phyloP scores from a whole-genome alignment of 2,329 filamentous ascomycete species.

The Fusarium illudens region DNA sequence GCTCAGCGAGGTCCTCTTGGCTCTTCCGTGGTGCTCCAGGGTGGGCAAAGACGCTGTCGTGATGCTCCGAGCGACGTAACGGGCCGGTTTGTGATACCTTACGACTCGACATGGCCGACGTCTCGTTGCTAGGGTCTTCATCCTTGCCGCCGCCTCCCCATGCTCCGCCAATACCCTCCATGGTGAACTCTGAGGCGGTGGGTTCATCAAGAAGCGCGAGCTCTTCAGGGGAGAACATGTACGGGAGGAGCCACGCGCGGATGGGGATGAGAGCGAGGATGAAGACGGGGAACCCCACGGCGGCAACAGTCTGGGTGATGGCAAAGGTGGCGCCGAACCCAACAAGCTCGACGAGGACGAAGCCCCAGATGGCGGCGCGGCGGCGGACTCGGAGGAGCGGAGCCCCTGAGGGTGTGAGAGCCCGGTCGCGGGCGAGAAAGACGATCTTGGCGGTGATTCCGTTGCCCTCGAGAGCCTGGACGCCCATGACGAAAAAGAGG shows the following conservation, averaged over 20 bases:
- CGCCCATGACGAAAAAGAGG: constrained; percentile 85
- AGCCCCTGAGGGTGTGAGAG: constrained; percentile 66
- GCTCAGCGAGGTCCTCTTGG: constrained; percentile 48
- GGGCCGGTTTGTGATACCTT: constrained; percentile 16
- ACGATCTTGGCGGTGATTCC: constrained; percentile 79
- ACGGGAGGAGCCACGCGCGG: constrained; percentile 70
- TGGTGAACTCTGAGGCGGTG: constrained; percentile 77
- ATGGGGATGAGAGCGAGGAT: constrained; percentile 75
- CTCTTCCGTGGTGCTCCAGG: constrained; percentile 44
- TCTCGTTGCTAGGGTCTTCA: constrained; percentile 30
- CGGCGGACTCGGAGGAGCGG: constrained; percentile 70
- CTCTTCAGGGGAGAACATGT: constrained; percentile 67
- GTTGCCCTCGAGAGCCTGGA: constrained; percentile 79
- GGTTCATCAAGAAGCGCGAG: constrained; percentile 73
- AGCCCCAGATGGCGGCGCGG: constrained; percentile 73
- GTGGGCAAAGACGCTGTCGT: constrained; percentile 41
- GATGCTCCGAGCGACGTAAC: constrained; percentile 11
- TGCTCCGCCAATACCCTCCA: constrained; percentile 76
- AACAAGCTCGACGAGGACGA: constrained; percentile 72
- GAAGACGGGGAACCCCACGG: constrained; percentile 81
- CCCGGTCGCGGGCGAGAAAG: constrained; percentile 71
- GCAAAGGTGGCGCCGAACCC: constrained; percentile 83
- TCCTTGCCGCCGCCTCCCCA: constrained; percentile 54
- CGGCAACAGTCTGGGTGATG: constrained; percentile 83
- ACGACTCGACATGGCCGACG: constrained; percentile 16